Base-by-base conservation (phyloP, 2,329 filamentous ascomycete species). In the Ophiostoma perfectum region DNA sequence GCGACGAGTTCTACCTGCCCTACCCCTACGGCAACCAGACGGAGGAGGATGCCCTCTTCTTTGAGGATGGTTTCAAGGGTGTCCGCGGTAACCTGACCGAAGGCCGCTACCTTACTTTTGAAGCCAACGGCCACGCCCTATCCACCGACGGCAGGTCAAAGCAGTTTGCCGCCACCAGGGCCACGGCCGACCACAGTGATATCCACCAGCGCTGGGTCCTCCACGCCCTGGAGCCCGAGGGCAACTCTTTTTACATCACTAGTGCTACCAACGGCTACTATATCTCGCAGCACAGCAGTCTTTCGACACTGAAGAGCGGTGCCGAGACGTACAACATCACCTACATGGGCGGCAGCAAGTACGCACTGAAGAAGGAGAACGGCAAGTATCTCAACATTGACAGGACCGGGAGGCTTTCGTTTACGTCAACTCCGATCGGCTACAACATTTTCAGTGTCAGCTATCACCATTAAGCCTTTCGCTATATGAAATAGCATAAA, bases 11-110 rank as follows among this genome's bases (percentile, higher is more conserved):
- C 64, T 60, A 52, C 39, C 66, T 67, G 49, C 67, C 79, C 0
- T 80, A 84, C 2, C 84, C 84, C 0, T 86, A 85, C 72, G 79
- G 74, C 16, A 74, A 74, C 65, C 66, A 74, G 38, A 80, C 78
- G 11, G 72, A 77, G 27, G 77, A 80, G 64, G 75, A 76, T 8
- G 77, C 78, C 9, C 76, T 75, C 2, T 75, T 78, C 55, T 81
- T 80, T n/a, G 84, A 86, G 72, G 76, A 82, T 49, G 84, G 84
- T 1, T 86, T 81, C 78, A 86, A 86, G 74, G 72, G 78, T 44
- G 78, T 83, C 42, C 77, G 83, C 2, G 84, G 84, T 0, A 77
- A 79, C 36, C 75, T 86, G 39, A 85, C 82, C 5, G 84, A 86
- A 73, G 84, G 84, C 11, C 81, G 83, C 18, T 85, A 81, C 72